These are phyloP conservation scores for Madurella mycetomatis DNA, from an alignment of 2,329 filamentous ascomycete species.

Conservation along the genomic window DNA sequence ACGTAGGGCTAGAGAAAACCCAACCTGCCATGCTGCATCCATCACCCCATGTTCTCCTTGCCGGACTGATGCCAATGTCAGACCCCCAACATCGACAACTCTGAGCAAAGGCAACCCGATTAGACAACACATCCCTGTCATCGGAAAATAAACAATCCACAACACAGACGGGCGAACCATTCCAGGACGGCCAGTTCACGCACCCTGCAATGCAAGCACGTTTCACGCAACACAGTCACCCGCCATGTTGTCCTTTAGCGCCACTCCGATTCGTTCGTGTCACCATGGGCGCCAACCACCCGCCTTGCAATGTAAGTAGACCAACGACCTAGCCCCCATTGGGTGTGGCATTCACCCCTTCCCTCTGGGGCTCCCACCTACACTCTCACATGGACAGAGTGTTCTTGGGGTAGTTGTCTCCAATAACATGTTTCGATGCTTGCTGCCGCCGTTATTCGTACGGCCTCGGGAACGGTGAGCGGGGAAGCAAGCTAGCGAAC, in stretches of 20 bases:
- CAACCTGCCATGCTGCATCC: background rate
- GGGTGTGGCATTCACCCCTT: background rate
- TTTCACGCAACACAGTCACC: background rate
- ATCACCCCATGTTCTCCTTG: background rate
- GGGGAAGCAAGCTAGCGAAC: background rate
- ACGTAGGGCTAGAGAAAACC: background rate
- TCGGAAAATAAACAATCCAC: background rate
- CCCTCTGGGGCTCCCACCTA: no score
- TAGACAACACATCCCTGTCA: background rate
- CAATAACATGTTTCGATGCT: background rate
- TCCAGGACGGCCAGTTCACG: conserved; percentile 8
- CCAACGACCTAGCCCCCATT: background rate
- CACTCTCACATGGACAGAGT: no score
- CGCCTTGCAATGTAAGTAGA: background rate
- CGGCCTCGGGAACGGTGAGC: background rate
- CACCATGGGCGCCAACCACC: background rate
- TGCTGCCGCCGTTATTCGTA: background rate
- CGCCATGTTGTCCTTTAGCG: background rate
- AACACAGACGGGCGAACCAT: conserved; percentile 3
- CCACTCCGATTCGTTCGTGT: background rate
- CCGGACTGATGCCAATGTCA: background rate
- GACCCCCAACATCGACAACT: background rate
- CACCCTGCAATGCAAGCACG: conserved; percentile 9
- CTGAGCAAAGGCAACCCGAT: background rate
- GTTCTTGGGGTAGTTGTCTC: no score